These are phyloP conservation scores for Neospermospora avenae DNA, from an alignment of 2,329 filamentous ascomycete genomes.

Conservation along the genomic window DNA sequence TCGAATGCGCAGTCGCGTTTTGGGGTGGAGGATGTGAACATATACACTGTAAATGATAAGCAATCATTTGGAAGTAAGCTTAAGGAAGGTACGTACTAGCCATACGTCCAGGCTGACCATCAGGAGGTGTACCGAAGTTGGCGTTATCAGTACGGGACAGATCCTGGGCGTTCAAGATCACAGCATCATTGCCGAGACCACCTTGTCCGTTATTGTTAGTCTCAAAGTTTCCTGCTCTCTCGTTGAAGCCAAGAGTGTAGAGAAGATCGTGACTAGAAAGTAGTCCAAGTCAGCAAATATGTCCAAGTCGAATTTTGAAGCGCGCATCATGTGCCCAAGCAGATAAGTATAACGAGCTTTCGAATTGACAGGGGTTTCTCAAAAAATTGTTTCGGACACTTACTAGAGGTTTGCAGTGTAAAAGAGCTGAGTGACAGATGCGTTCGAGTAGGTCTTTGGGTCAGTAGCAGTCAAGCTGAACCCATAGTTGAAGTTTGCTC, in stretches of 20 bases:
- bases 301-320: no score
- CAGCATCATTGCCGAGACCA: slow-evolving; percentile 48
- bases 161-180: slow-evolving; percentile 56
- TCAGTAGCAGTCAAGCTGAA: slow-evolving; percentile 38
- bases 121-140: slow-evolving; percentile 52
- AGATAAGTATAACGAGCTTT: no score
- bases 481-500: slow-evolving; percentile 45
- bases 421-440: slow-evolving; percentile 57
- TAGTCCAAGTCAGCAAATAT: not conserved
- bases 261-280: slow-evolving; percentile 49
- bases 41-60: slow-evolving; percentile 44
- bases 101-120: slow-evolving; percentile 52
- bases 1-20: slow-evolving; percentile 45
- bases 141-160: slow-evolving; percentile 54
- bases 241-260: slow-evolving; percentile 54
- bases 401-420: slow-evolving; percentile 55
- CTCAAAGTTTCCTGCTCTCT: slow-evolving; percentile 59
- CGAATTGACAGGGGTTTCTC: no score
- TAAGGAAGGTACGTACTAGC: slow-evolving; percentile 22
- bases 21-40: slow-evolving; percentile 49
- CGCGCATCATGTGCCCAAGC: no score
- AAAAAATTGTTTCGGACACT: no score
- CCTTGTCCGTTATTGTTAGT: slow-evolving; percentile 52
- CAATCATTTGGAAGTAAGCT: not conserved
- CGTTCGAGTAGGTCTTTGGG: slow-evolving; percentile 46